Evolutionary conservation across 345 rosid species (phyloP).

Genomic region (Syzygium jambos): DNA sequence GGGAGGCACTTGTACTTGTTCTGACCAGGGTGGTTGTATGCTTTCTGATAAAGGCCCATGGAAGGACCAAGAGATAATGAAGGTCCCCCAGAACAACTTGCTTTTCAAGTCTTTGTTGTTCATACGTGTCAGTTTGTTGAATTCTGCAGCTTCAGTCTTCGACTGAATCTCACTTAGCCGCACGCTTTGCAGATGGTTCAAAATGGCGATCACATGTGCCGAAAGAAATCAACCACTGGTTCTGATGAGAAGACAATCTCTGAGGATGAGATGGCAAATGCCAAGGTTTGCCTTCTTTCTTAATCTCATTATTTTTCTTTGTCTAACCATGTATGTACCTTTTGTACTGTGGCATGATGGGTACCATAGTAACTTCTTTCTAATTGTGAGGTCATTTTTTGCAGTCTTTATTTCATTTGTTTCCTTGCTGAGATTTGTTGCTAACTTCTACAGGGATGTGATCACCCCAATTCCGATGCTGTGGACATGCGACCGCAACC

Average conservation of each 20-base stretch:
- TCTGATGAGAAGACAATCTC: slow-evolving; percentile 34
- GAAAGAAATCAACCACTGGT: slow-evolving; percentile 19
- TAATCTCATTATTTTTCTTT: neutral
- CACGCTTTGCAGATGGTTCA: slow-evolving; percentile 47
- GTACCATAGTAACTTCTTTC: neutral
- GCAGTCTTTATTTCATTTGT: neutral
- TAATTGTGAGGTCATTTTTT: neutral
- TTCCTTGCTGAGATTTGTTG: neutral
- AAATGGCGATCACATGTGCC: slow-evolving; percentile 62
- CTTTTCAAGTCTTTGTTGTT: neutral
- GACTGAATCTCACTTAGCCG: neutral
- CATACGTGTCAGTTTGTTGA: neutral
- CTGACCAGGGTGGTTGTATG: slow-evolving; percentile 82
- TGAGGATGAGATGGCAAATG: slow-evolving; percentile 28
- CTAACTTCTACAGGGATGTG: neutral
- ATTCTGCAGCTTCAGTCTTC: neutral
- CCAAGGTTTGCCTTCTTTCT: slow-evolving; percentile 27
- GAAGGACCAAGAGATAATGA: slow-evolving; percentile 63
- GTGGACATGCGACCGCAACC: neutral
- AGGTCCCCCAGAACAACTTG: slow-evolving; percentile 26
- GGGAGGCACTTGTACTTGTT: slow-evolving; percentile 90
- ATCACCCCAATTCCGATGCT: neutral
- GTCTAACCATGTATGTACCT: neutral
- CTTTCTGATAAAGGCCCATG: slow-evolving; percentile 95
- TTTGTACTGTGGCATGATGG: neutral